A percentile compares a stretch with the other conserved stretches of the same genome.
These are phyloP conservation scores for Tylopilus cervinicoccineus DNA, from an alignment of 768 basidiomycete genomes.

Conservation along the genomic window DNA sequence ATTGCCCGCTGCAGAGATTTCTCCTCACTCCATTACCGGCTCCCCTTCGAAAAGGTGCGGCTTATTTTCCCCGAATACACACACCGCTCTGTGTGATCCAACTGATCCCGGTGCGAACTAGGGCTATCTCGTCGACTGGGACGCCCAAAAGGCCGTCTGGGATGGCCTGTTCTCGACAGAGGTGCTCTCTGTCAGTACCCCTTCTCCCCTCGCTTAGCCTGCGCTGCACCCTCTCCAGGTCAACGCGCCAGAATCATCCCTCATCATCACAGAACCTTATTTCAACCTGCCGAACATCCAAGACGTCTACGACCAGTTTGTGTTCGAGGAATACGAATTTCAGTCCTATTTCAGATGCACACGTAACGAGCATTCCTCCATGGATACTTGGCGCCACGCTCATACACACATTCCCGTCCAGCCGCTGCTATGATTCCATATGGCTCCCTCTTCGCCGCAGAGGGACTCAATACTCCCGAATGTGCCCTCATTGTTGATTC, in stretches of 20 bases:
- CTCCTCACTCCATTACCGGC: slow-evolving; percentile 74
- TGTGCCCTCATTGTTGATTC: slow-evolving; percentile 83
- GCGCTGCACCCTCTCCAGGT: slow-evolving; percentile 43
- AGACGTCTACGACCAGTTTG: slow-evolving; percentile 90
- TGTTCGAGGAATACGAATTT: slow-evolving; percentile 97
- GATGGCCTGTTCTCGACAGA: slow-evolving; percentile 81
- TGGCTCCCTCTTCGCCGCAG: slow-evolving; percentile 61
- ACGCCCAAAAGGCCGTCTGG: slow-evolving; percentile 92
- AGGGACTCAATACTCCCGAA: slow-evolving; percentile 54
- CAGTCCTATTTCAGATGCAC: slow-evolving; percentile 74
- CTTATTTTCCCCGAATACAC: neutral
- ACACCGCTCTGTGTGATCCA: neutral
- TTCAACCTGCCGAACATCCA: slow-evolving; percentile 92
- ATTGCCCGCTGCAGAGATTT: slow-evolving; percentile 73
- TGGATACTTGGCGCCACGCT: slow-evolving; percentile 20
- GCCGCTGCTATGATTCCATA: slow-evolving; percentile 78
- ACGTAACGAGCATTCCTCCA: slow-evolving; percentile 49
- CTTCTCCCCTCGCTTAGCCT: neutral
- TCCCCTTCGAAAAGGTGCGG: slow-evolving; percentile 83
- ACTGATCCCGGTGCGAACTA: slow-evolving; percentile 34
- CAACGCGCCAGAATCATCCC: slow-evolving; percentile 64
- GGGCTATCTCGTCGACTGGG: slow-evolving; percentile 96
- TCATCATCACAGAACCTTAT: slow-evolving; percentile 91
- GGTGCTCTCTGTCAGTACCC: slow-evolving; percentile 52
- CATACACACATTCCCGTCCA: slow-evolving; percentile 31